Base-by-base conservation (phyloP, 306 rosid species). In the Lupinus albus region DNA sequence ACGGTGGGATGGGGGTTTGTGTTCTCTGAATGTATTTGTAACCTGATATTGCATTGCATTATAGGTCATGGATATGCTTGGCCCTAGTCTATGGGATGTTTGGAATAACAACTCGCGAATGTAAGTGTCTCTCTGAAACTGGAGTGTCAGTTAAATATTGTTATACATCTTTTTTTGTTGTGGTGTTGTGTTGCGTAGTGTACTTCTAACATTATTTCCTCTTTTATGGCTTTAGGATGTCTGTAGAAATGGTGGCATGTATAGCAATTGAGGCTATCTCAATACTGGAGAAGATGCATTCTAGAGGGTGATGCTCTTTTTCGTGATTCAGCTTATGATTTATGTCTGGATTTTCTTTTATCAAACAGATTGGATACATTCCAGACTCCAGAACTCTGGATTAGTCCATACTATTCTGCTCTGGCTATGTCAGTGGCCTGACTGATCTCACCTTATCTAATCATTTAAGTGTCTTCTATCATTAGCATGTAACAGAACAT, bases 71-170 rank as follows among this genome's bases (percentile, higher is more conserved):
- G 98, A 92, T 81, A 87, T 89, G 76, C 87, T 92, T 36, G 98
- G 98, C 63, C 88, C 96, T 44, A 92, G 98, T 82, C 78, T 92
- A 68, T 92, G 96, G 96, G 96, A 92, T 83, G 90, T 92, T 18
- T 92, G 96, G 96, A 89, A 85, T 71, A 84, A 78, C 78, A 84
- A 88, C 57, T 73, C 91, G 41, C 95, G 86, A 38, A 44, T 79
- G 98, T 89, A 61, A 81, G 96, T 83, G 7, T 66, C 45, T 63
- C 12, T 70, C 25, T 33, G 17, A 45, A 58, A 11, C 47, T 11
- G 47, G 13, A 41, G 33, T 65, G 35, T 28, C 48, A 32, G 41
- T 59, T 35, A 59, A 51, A 45, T 48, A 17, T 8, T 21, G 0
- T 25, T 2, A 25, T 33, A 21, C 14, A 16, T 65, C 30, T 14